Conservation (phyloP, 1,139 yeast genomes). For the Yamadazyma jaroonii region DNA sequence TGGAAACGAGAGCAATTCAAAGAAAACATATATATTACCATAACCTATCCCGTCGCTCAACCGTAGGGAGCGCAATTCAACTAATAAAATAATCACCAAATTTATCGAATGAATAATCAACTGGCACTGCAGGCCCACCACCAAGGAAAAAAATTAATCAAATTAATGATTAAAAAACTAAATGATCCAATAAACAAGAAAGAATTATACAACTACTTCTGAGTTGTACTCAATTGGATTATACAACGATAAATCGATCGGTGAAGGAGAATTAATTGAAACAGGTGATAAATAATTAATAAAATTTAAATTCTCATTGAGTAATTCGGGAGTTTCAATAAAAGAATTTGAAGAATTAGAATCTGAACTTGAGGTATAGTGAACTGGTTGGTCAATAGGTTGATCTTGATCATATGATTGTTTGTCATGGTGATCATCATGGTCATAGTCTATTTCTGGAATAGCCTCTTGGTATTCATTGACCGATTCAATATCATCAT, state of each 20-base stretch:
- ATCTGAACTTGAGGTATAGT: background rate
- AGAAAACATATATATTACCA: background rate
- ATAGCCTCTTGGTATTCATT: background rate
- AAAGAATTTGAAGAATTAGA: background rate
- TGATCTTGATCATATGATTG: background rate
- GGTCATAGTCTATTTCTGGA: background rate
- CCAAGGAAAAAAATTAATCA: too few species aligned
- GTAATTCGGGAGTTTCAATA: too few species aligned
- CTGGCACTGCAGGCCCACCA: slow-evolving; percentile 18
- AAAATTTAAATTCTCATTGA: slow-evolving; percentile 9
- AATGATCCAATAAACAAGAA: background rate
- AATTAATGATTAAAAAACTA: too few species aligned
- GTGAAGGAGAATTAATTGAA: slow-evolving; percentile 45
- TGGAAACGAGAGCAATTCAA: background rate
- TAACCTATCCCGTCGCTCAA: slow-evolving; percentile 15
- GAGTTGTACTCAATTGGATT: slow-evolving; percentile 45
- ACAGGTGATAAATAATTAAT: slow-evolving; percentile 40
- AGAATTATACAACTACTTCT: slow-evolving; percentile 42
- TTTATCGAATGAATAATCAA: slow-evolving; percentile 13
- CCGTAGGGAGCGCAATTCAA: slow-evolving; percentile 17
- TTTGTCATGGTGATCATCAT: background rate
- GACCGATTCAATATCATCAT: background rate
- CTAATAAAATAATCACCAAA: slow-evolving; percentile 11
- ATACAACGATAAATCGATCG: slow-evolving; percentile 38
- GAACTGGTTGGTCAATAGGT: background rate